Evolutionary conservation across 768 basidiomycete species (phyloP), one percentile per base, ranked within the genome.

Genomic region (Rhodotorula babjevae): DNA sequence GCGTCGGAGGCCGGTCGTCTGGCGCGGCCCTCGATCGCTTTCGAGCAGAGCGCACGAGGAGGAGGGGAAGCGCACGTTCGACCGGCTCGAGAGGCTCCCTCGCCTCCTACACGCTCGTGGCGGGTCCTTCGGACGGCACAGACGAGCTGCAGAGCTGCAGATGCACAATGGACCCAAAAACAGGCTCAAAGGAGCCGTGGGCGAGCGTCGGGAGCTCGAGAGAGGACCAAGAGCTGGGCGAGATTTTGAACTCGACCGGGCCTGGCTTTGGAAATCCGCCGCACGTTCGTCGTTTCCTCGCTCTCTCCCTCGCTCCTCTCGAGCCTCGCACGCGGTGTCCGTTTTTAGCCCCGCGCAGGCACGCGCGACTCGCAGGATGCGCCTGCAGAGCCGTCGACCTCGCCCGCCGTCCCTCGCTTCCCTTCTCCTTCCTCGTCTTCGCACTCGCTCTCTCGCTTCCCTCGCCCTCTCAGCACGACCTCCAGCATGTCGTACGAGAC

Each of bases 401-500:
- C 42, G 7, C 42, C 42, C 42, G 9, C 18, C 44, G 12, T 11
- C 8, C 18, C 18, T 5, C 18, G 8, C 44, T 46, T 11, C 18
- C 44, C 18, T 18, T 15, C 44, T 46, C 18, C 14, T 15, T 18
- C 44, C 14, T 15, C 44, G 8, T 46, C 44, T 11, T 14, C 33
- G 47, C 42, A 2, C 56, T 42, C 62, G n/a, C 62, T 40, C 46
- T n/a, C 50, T 52, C 40, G 27, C 25, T 27, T 42, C 58, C 40
- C 62, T 36, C 8, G 44, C 47, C 19, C 56, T 29, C 23, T 29
- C 25, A n/a, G n/a, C n/a, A 52, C 3, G 50, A 18, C 33, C 1
- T 46, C 8, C 49, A 19, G 18, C 67, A 72, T 64, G 71, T 72
- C 71, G 46, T 42, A 61, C 67, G 44, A 63, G 55, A 57, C 46